Percentiles rank a stretch among this genome's conserved stretches.
These are phyloP conservation scores for Puccinia horiana DNA, from an alignment of 1,284 basidiomycete species.

Conservation along the genomic window DNA sequence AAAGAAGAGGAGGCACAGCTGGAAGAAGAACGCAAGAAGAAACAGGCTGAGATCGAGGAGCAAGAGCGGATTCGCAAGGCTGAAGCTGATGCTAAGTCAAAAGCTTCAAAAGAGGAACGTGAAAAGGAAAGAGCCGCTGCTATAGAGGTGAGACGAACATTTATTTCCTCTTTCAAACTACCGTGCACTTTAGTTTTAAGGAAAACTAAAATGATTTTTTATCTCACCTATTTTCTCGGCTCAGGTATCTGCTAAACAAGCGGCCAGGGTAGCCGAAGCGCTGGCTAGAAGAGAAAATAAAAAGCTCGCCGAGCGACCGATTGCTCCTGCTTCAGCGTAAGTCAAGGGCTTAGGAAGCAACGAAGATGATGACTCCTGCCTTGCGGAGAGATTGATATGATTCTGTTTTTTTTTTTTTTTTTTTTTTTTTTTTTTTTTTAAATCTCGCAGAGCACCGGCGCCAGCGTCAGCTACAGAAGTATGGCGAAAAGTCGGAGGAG, in stretches of 20 bases:
- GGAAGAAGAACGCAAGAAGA: constrained; percentile 51
- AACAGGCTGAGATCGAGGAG: constrained; percentile 55
- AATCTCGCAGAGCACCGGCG: not conserved
- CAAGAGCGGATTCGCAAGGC: constrained; percentile 50
- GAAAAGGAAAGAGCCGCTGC: constrained; percentile 57
- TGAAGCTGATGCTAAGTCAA: constrained; percentile 56
- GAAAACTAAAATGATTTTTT: not conserved
- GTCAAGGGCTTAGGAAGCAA: not conserved
- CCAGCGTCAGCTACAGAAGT: not conserved
- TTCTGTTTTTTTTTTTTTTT: not conserved
- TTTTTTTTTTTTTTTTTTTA: not conserved
- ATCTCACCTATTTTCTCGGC: not conserved
- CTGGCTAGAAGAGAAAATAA: constrained; percentile 32
- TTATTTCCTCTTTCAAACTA: not conserved
- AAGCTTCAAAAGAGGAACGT: constrained; percentile 53
- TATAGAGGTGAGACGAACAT: constrained; percentile 54
- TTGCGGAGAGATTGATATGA: not conserved
- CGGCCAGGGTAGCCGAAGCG: constrained; percentile 33
- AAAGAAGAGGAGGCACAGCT: constrained; percentile 54
- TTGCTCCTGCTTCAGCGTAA: constrained; percentile 15
- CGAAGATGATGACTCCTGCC: no score
- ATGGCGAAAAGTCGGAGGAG: not conserved
- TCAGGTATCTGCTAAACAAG: constrained; percentile 40
- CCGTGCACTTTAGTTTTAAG: not conserved
- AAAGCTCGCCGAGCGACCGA: constrained; percentile 12